Evolutionary conservation across 1,139 yeast species (phyloP).

Genomic region (Scheffersomyces cryptocercus): DNA sequence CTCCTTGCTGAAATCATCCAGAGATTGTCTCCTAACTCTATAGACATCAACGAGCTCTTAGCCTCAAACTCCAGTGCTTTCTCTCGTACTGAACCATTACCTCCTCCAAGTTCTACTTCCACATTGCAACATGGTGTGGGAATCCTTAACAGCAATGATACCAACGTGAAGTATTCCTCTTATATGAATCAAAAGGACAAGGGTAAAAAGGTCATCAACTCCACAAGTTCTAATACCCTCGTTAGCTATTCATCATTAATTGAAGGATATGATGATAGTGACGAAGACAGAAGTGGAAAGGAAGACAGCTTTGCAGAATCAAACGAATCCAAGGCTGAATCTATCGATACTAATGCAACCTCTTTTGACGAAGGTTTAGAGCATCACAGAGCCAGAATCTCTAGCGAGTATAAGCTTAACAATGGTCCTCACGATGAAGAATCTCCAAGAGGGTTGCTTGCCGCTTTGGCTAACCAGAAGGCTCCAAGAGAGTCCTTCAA

Average conservation of each 20-base stretch:
- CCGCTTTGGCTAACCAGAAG: not conserved
- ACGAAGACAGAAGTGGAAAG: conserved; percentile 6
- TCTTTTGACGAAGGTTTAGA: conserved; percentile 3
- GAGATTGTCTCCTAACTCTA: conserved; percentile 22
- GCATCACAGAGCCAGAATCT: too few relatives aligned
- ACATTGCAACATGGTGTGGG: conserved; percentile 2
- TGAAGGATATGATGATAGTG: conserved; percentile 17
- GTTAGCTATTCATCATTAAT: conserved; percentile 16
- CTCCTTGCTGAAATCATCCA: conserved; percentile 20
- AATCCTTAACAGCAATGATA: conserved; percentile 5
- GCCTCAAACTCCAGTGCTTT: conserved; percentile 14
- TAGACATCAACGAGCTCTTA: conserved; percentile 19
- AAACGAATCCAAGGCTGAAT: conserved; percentile 3
- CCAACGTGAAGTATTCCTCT: conserved; percentile 13
- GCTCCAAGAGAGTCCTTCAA: not conserved
- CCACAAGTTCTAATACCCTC: conserved; percentile 13
- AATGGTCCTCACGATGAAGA: conserved; percentile 3
- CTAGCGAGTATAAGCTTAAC: not conserved
- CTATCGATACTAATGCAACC: conserved; percentile 9
- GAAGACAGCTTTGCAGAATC: not conserved
- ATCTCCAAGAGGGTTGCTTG: conserved; percentile 9
- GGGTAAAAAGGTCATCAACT: conserved; percentile 8
- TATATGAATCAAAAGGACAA: conserved; percentile 10
- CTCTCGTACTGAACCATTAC: conserved; percentile 33
- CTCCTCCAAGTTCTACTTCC: conserved; percentile 12